phyloP scores from a whole-genome alignment of 768 basidiomycete species.

The Steccherinum ochraceum region DNA sequence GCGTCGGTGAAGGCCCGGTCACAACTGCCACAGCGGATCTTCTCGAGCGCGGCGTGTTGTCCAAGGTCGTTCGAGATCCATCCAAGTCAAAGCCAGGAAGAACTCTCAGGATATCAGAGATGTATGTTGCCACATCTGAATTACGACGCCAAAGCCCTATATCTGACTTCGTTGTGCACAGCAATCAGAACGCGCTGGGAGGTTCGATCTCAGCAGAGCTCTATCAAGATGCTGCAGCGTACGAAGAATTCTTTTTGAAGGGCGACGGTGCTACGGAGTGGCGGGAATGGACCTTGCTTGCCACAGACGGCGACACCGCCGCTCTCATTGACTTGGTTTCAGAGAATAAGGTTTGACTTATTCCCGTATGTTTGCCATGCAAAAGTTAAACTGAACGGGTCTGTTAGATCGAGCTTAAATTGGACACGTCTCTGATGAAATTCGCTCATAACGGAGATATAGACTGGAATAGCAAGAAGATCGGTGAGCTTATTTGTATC shows the following conservation, averaged over 20 bases:
- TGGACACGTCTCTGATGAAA: constrained; percentile 61
- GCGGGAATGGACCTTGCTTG: constrained; percentile 75
- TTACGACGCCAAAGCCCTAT: neutral
- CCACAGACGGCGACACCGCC: constrained; percentile 77
- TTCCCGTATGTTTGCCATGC: neutral
- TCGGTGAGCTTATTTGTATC: constrained; percentile 59
- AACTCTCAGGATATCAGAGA: constrained; percentile 70
- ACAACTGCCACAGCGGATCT: constrained; percentile 53
- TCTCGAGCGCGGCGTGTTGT: constrained; percentile 57
- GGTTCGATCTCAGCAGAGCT: constrained; percentile 59
- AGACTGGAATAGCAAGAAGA: constrained; percentile 89
- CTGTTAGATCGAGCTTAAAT: constrained; percentile 58
- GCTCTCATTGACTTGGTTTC: constrained; percentile 78
- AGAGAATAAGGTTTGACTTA: constrained; percentile 62
- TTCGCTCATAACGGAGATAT: constrained; percentile 46
- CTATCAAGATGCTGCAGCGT: constrained; percentile 62
- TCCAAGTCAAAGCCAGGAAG: constrained; percentile 65
- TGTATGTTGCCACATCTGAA: constrained; percentile 27
- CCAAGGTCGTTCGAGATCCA: constrained; percentile 59
- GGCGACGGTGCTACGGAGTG: constrained; percentile 35
- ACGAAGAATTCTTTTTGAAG: constrained; percentile 47
- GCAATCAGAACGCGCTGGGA: constrained; percentile 62
- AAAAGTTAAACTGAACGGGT: neutral
- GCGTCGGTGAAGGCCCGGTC: constrained; percentile 50
- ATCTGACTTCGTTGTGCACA: constrained; percentile 18